Percentiles rank a stretch among this genome's conserved stretches.
These are phyloP conservation scores for Ceratobasidium sp. DNA, from an alignment of 1,284 basidiomycete genomes.

Conservation along the genomic window DNA sequence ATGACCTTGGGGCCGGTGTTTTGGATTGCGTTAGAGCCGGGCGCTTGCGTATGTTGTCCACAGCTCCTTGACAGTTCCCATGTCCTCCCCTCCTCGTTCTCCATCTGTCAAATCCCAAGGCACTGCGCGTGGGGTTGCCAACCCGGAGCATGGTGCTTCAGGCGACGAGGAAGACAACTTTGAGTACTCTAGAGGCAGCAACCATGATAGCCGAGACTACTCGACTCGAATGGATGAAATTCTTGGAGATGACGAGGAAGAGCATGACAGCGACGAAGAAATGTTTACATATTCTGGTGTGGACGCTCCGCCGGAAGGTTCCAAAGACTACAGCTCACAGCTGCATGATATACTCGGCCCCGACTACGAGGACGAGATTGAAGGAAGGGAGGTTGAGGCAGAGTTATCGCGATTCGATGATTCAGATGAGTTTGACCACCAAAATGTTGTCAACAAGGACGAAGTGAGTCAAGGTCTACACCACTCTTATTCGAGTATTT, in stretches of 20 bases:
- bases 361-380: constrained; percentile 63
- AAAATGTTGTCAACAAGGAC: constrained; percentile 12
- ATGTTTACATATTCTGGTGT: constrained; percentile 79
- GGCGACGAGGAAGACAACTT: constrained; percentile 8
- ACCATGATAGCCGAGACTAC: constrained; percentile 63
- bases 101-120: constrained; percentile 26
- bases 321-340: constrained; percentile 70
- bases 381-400: constrained; percentile 63
- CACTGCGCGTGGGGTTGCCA: constrained; percentile 12
- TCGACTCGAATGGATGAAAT: constrained; percentile 80
- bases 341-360: constrained; percentile 79
- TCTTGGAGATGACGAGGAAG: constrained; percentile 67
- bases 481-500: neutral
- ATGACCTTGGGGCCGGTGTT: neutral
- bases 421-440: constrained; percentile 55
- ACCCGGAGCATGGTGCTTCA: neutral
- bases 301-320: constrained; percentile 62
- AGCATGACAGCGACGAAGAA: constrained; percentile 67
- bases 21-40: constrained; percentile 4
- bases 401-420: constrained; percentile 55
- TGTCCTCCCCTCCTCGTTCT: constrained; percentile 17
- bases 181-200: neutral
- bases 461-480: neutral
- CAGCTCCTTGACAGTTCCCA: constrained; percentile 38
- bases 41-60: constrained; percentile 16